Conservation (phyloP, 495 filamentous ascomycete species). For the Astrothelium subdiscretum region DNA sequence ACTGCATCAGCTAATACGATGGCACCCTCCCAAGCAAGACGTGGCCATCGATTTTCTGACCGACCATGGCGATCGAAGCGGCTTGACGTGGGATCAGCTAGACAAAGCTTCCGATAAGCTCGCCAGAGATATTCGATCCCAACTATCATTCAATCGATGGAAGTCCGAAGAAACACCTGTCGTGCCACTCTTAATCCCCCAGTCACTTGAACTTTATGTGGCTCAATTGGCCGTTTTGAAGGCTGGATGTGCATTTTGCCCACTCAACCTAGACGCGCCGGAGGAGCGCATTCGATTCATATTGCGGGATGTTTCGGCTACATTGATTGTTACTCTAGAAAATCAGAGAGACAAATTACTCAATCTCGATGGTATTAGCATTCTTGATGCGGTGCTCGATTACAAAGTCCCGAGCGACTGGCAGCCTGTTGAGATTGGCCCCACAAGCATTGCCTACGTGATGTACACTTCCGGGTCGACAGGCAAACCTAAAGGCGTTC, state of each 20-base stretch:
- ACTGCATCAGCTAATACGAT: slow-evolving; percentile 51
- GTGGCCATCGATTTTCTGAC: slow-evolving; percentile 50
- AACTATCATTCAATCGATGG: neutral
- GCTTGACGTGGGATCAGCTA: slow-evolving; percentile 48
- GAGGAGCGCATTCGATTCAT: slow-evolving; percentile 63
- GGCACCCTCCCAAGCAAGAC: slow-evolving; percentile 12
- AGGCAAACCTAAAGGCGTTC: slow-evolving; percentile 78
- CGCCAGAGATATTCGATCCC: slow-evolving; percentile 34
- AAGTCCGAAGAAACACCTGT: slow-evolving; percentile 22
- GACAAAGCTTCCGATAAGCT: slow-evolving; percentile 43
- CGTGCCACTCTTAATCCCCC: slow-evolving; percentile 62
- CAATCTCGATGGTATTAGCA: slow-evolving; percentile 23
- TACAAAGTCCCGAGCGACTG: neutral
- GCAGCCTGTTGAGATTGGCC: slow-evolving; percentile 1
- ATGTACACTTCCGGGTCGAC: slow-evolving; percentile 90
- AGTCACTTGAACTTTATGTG: slow-evolving; percentile 60
- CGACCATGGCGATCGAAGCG: slow-evolving; percentile 30
- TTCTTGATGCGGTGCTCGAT: slow-evolving; percentile 4
- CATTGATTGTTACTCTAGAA: slow-evolving; percentile 23
- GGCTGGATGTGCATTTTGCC: slow-evolving; percentile 69
- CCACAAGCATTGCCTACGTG: slow-evolving; percentile 59
- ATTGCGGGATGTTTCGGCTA: slow-evolving; percentile 46
- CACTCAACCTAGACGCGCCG: slow-evolving; percentile 60
- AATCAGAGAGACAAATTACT: slow-evolving; percentile 7
- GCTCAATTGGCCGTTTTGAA: slow-evolving; percentile 61